Base-by-base conservation (phyloP, 768 basidiomycete genomes). In the Mycena galopus region DNA sequence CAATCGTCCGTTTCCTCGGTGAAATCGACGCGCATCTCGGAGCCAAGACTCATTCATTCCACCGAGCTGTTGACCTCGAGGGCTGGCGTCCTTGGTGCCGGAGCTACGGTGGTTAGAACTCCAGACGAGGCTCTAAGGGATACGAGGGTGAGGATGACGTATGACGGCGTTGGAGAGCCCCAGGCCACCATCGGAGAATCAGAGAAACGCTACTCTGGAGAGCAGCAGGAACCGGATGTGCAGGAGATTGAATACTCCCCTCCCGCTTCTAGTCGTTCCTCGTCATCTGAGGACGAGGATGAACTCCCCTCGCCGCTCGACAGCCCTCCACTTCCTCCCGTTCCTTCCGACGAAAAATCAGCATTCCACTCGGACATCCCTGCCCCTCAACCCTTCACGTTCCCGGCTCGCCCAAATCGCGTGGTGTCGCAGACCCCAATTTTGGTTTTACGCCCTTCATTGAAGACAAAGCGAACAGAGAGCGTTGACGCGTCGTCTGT, bases 51-150 rank as follows among this genome's bases (percentile, higher is more conserved):
- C 53, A 79, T 81, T n/a, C 82, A 82, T 44, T 82, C 82, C 33
- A 82, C 84, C 53, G 85, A 87, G 72, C 77, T 82, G 21, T 67
- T 83, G 55, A 79, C 84, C 44, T 77, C 82, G 9, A 86, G 89
- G 16, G 85, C 81, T 51, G 89, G 89, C 3, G 80, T 83, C 4
- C 87, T 94, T 23, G 94, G 93, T n/a, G 78, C 88, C 23, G 93
- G 94, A 47, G 94, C 94, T 17, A 91, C 86, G 2, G 84, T 96
- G 33, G 94, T 95, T 42, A 86, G 91, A 67, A 95, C 94, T 0
- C 94, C 94, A 10, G 90, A 92, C 74, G 94, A 96, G 66, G 94
- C 94, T 25, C 84, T 96, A 33, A 84, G 85, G 56, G 87, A 86
- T 58, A 86, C 87, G 0, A 81, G 84, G 23, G 84, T 88, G 3